Evolutionary conservation across 495 filamentous ascomycete genomes (phyloP), one percentile per base, ranked within the genome.

Genomic region (Aspergillus affinis): DNA sequence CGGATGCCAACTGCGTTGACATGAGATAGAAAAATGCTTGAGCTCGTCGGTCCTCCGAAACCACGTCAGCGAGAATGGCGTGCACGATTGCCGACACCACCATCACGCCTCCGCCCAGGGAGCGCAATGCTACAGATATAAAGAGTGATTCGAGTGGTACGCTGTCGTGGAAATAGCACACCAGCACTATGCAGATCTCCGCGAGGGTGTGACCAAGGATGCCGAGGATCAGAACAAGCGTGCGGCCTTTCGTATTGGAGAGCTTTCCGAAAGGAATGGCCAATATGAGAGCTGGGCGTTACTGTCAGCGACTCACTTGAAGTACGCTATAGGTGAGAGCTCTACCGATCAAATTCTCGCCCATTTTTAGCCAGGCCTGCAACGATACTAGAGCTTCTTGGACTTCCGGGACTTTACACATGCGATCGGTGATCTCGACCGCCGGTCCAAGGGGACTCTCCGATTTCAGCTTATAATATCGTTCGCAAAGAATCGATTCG

Each of bases 251-350:
- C 4, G 29, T 54, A 15, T 54, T 54, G 12, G 51, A 41, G 2
- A 54, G 17, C 4, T 54, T 54, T 3, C 51, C 51, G 13, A 54
- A 54, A 17, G 51, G 51, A 10, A 54, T 41, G 13, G 51, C 51
- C 21, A 44, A 2, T 2, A 54, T 41, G 2, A 54, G 51, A 15
- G 51, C 51, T 54, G 51, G 12, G 4, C 1, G 17, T 20, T 41
- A n/a, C 27, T 18, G 51, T 20, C 7, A 20, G 19, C 20, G 20
- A 10, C 26, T n/a, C 0, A 13, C 17, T 18, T 0, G 15, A 6
- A 21, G 7, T 5, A 2, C 15, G n/a, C 41, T 3, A 41, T 9
- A 4, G 4, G 19, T 20, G 26, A 13, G 17, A 15, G 23, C 18
- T 21, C 13, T 44, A 54, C 51, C 51, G 18, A 20, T 41, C 18